Evolutionary conservation across 2,329 filamentous ascomycete species (phyloP).

Genomic region (Coniosporium tulheliwenetii): DNA sequence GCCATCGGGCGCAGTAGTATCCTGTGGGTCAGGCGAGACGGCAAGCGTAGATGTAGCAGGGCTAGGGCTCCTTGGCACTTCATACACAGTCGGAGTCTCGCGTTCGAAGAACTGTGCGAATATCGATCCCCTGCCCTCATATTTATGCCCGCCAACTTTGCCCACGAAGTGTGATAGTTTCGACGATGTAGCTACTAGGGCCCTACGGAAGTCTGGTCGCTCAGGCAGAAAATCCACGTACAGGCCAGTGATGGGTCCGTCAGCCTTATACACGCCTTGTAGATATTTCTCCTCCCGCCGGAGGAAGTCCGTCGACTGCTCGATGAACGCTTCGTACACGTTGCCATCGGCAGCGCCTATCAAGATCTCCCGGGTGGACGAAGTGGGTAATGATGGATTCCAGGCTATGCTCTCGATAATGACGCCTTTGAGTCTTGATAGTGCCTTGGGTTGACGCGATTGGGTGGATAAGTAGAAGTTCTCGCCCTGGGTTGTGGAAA

Average conservation of each 20-base stretch:
- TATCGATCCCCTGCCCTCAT: constrained; percentile 70
- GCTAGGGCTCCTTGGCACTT: constrained; percentile 43
- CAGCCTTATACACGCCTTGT: constrained; percentile 67
- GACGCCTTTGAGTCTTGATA: constrained; percentile 73
- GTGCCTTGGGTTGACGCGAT: constrained; percentile 68
- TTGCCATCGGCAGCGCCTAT: constrained; percentile 86
- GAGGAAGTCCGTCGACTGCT: constrained; percentile 89
- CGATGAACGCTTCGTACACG: constrained; percentile 89
- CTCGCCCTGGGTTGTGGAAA: constrained; percentile 82
- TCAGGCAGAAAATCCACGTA: constrained; percentile 63
- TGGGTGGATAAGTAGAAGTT: constrained; percentile 98
- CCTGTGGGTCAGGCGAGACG: constrained; percentile 59
- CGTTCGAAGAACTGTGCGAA: constrained; percentile 80
- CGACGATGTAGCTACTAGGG: constrained; percentile 66
- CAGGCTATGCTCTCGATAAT: constrained; percentile 81
- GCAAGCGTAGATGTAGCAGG: constrained; percentile 50
- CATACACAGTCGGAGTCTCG: constrained; percentile 64
- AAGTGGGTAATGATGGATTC: constrained; percentile 85
- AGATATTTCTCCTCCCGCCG: constrained; percentile 87
- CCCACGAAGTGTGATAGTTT: constrained; percentile 71
- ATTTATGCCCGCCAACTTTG: constrained; percentile 52
- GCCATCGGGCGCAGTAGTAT: constrained; percentile 34
- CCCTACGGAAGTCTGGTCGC: constrained; percentile 55
- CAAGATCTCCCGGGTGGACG: constrained; percentile 86
- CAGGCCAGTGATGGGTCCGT: constrained; percentile 70